These are phyloP conservation scores for Aureobasidium sp. DNA, from an alignment of 2,329 filamentous ascomycete genomes.

Conservation along the genomic window DNA sequence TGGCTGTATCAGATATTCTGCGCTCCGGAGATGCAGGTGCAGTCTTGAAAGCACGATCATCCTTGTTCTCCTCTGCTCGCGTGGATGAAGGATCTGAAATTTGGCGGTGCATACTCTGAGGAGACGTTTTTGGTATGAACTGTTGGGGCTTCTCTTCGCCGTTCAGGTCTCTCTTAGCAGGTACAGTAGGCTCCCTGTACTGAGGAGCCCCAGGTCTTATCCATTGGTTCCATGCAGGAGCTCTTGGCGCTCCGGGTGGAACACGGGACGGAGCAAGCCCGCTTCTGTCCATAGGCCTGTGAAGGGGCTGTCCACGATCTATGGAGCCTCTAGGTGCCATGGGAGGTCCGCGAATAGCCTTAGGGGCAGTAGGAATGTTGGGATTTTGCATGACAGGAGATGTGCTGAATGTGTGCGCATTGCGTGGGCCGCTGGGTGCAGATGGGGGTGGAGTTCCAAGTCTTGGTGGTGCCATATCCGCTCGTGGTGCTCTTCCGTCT, in stretches of 20 bases:
- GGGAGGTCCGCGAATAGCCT: slow-evolving; percentile 26
- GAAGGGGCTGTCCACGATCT: slow-evolving; percentile 14
- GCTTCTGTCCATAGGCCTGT: slow-evolving; percentile 20
- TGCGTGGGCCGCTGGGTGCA: slow-evolving; percentile 16
- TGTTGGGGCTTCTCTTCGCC: slow-evolving; percentile 32
- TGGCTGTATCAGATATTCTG: not conserved
- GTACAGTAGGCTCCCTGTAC: slow-evolving; percentile 27
- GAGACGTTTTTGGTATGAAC: not conserved
- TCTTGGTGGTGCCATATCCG: slow-evolving; percentile 10
- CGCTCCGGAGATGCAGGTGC: slow-evolving; percentile 7
- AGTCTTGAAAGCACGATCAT: slow-evolving; percentile 1
- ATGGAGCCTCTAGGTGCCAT: slow-evolving; percentile 21
- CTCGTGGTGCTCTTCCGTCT: not conserved
- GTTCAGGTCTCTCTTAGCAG: slow-evolving; percentile 39
- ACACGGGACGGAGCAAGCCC: slow-evolving; percentile 19
- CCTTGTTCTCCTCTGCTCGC: not conserved
- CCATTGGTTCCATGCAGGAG: slow-evolving; percentile 36
- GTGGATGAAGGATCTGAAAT: not conserved
- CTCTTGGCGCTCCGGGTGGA: slow-evolving; percentile 22
- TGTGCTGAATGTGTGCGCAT: slow-evolving; percentile 25
- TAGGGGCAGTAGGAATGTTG: slow-evolving; percentile 31
- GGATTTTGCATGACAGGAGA: slow-evolving; percentile 28
- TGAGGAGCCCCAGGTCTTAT: slow-evolving; percentile 33
- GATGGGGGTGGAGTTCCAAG: slow-evolving; percentile 16
- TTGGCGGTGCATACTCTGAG: slow-evolving; percentile 3